Evolutionary conservation across 768 basidiomycete genomes (phyloP).

Genomic region (Pisolithus albus): DNA sequence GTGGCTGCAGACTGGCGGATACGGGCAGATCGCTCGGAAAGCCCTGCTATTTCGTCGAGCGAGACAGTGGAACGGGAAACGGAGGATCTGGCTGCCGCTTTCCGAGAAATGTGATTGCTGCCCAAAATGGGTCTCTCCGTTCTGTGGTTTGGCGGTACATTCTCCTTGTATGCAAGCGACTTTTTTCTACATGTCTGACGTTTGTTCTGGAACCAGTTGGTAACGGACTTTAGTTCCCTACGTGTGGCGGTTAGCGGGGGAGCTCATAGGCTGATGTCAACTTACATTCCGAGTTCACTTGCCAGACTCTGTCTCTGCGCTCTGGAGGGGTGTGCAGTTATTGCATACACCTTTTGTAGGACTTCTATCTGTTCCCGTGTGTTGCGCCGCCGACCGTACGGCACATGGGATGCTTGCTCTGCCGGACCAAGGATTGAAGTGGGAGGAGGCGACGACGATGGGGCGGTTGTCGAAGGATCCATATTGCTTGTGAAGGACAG

Average conservation of each 20-base stretch:
- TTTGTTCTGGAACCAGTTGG: slow-evolving; percentile 81
- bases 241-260: slow-evolving; percentile 5
- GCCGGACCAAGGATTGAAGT: neutral
- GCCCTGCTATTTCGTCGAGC: slow-evolving; percentile 25
- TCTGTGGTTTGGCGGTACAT: slow-evolving; percentile 9
- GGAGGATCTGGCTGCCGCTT: slow-evolving; percentile 6
- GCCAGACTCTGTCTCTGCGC: slow-evolving; percentile 37
- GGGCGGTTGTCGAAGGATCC: neutral
- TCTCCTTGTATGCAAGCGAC: slow-evolving; percentile 18
- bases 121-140: slow-evolving; percentile 2
- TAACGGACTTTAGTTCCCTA: slow-evolving; percentile 64
- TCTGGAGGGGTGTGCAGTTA: slow-evolving; percentile 35
- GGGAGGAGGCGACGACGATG: neutral
- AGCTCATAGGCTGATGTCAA: neutral
- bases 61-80: slow-evolving; percentile 23
- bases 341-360: slow-evolving; percentile 31
- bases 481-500: no score
- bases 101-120: slow-evolving; percentile 1
- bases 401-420: slow-evolving; percentile 11
- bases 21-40: slow-evolving; percentile 23
- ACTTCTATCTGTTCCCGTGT: slow-evolving; percentile 28
- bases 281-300: slow-evolving; percentile 33
- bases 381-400: slow-evolving; percentile 26
- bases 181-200: slow-evolving; percentile 43
- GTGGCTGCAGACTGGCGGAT: slow-evolving; percentile 6